Percentiles rank a stretch among this genome's conserved stretches.
Evolutionary conservation across 2,329 filamentous ascomycete genomes (phyloP).

Genomic region (Ambrosiella cleistominuta): DNA sequence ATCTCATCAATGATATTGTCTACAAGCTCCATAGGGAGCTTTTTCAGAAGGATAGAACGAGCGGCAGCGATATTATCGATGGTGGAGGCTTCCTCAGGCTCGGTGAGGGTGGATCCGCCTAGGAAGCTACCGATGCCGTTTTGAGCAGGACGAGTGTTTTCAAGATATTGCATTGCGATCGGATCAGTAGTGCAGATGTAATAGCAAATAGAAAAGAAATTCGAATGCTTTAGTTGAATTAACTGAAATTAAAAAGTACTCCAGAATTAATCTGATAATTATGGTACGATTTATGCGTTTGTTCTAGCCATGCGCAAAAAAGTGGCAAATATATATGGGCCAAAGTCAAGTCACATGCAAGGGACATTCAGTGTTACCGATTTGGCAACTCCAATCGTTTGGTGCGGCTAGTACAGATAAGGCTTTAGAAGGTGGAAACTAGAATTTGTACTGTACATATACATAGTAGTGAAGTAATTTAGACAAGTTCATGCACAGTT

Average conservation of each 20-base stretch:
- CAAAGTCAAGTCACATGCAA: too few species aligned
- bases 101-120: neutral
- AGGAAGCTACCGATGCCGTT: neutral
- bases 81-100: conserved; percentile 14
- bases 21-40: conserved; percentile 34
- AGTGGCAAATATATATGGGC: too few species aligned
- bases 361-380: too few species aligned
- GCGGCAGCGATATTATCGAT: conserved; percentile 29
- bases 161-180: neutral
- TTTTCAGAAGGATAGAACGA: conserved; percentile 29
- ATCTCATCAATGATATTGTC: conserved; percentile 39
- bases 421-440: neutral
- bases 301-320: too few species aligned
- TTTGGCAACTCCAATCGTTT: too few species aligned
- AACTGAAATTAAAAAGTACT: too few species aligned
- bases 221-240: too few species aligned
- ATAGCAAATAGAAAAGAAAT: too few species aligned
- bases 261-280: too few species aligned
- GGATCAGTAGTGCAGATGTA: too few species aligned
- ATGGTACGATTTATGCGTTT: too few species aligned
- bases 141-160: neutral
- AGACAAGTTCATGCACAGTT: neutral
- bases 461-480: neutral
- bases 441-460: neutral
- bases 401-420: too few species aligned